A percentile compares a stretch with the other conserved stretches of the same genome.
These are phyloP conservation scores for Fraxinus albicans DNA, from an alignment of 305 asterid species.

Conservation along the genomic window DNA sequence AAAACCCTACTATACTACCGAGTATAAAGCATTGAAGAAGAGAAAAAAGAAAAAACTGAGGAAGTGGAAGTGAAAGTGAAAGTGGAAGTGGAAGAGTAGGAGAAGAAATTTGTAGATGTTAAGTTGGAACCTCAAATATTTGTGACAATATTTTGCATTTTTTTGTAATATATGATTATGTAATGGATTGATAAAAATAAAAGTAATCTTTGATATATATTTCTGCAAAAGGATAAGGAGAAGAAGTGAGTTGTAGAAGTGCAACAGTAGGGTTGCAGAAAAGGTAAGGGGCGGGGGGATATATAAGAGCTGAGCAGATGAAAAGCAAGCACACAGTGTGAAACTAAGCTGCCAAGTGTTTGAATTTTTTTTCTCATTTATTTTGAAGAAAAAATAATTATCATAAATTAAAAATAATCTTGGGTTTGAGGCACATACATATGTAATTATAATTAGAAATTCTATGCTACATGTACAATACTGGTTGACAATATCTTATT, in stretches of 20 bases:
- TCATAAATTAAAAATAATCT: neutral
- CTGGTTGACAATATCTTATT: too few species aligned
- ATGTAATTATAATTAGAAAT: neutral
- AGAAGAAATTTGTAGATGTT: constrained; percentile 9
- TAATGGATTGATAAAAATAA: neutral
- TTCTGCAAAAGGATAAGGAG: neutral
- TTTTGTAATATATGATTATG: neutral
- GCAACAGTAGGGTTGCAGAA: neutral
- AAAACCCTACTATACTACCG: neutral
- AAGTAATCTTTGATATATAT: neutral
- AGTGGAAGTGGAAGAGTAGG: neutral
- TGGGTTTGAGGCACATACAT: neutral
- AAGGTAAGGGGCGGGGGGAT: neutral
- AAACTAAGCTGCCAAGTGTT: neutral
- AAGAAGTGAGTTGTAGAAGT: neutral
- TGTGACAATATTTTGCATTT: neutral
- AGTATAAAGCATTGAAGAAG: neutral
- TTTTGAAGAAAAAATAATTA: neutral
- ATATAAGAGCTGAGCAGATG: neutral
- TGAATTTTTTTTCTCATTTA: neutral
- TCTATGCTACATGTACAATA: too few species aligned
- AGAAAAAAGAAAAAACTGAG: neutral
- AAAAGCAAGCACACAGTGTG: neutral
- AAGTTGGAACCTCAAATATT: constrained; percentile 4
- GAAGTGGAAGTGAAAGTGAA: neutral